Evolutionary conservation across 768 basidiomycete genomes (phyloP).

Genomic region (Tylopilus plumbeoviolaceoides): DNA sequence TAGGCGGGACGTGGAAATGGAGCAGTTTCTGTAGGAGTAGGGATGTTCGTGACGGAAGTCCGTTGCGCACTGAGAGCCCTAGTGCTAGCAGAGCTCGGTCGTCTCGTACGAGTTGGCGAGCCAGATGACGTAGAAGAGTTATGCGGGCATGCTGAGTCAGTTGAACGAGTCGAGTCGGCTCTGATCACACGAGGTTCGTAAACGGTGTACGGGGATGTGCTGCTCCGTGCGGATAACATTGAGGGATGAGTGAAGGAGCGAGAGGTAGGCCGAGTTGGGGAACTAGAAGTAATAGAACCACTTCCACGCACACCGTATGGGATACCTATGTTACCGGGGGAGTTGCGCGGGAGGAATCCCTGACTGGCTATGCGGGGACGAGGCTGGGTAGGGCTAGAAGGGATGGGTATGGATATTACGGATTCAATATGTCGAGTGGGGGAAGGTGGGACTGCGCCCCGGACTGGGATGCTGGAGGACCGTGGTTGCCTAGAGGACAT

Average conservation of each 20-base stretch:
- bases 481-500: constrained; percentile 55
- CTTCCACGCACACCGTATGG: constrained; percentile 38
- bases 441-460: constrained; percentile 40
- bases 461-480: constrained; percentile 65
- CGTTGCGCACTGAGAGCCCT: constrained; percentile 21
- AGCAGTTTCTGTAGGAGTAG: constrained; percentile 27
- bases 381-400: constrained; percentile 32
- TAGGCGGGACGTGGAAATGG: constrained; percentile 68
- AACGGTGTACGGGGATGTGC: constrained; percentile 29
- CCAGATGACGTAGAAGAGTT: constrained; percentile 34
- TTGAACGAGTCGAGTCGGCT: constrained; percentile 40
- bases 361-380: constrained; percentile 39
- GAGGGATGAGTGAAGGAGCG: constrained; percentile 42
- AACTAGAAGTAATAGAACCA: constrained; percentile 30
- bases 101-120: constrained; percentile 46
- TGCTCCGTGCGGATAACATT: constrained; percentile 29
- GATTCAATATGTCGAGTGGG: constrained; percentile 60
- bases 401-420: constrained; percentile 59
- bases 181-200: constrained; percentile 72
- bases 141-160: constrained; percentile 42
- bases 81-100: constrained; percentile 37
- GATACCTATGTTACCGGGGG: constrained; percentile 33
- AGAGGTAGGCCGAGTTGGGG: constrained; percentile 39
- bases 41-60: constrained; percentile 29
- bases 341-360: constrained; percentile 26